Evolutionary conservation across 371 early-diverging fungal species (phyloP).

Genomic region (Mucor piriformis): DNA sequence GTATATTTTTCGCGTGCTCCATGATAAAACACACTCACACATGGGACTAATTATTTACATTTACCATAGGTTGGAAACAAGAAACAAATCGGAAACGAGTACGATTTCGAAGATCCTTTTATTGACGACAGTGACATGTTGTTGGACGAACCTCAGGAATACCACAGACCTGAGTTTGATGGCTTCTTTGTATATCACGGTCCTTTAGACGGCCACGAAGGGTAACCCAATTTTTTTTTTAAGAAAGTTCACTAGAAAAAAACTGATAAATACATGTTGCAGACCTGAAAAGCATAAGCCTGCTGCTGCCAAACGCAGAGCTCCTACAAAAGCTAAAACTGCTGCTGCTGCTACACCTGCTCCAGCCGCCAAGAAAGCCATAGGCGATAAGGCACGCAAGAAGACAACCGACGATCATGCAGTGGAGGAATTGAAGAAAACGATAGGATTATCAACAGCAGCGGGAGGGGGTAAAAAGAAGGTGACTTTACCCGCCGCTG

Average conservation of each 20-base stretch:
- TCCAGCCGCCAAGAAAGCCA: neutral
- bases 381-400: slow-evolving; percentile 7
- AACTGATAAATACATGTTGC: neutral
- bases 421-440: neutral
- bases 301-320: slow-evolving; percentile 14
- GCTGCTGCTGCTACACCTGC: neutral
- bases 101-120: slow-evolving; percentile 56
- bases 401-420: slow-evolving; percentile 2
- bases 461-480: slow-evolving; percentile 4
- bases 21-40: too few relatives aligned
- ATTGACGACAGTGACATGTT: slow-evolving; percentile 61
- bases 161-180: slow-evolving; percentile 36
- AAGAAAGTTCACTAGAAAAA: neutral
- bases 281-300: neutral
- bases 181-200: slow-evolving; percentile 58
- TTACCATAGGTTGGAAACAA: neutral
- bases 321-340: slow-evolving; percentile 18
- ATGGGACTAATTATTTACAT: too few relatives aligned
- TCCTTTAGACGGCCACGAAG: slow-evolving; percentile 47
- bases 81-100: slow-evolving; percentile 22
- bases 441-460: neutral
- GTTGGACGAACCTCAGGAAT: slow-evolving; percentile 41
- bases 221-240: slow-evolving; percentile 30
- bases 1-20: too few relatives aligned
- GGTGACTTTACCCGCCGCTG: neutral